Evolutionary conservation across 805 yeast species (phyloP), one percentile per base, ranked within the genome.

Genomic region (Helenozyma baotianmanensis): DNA sequence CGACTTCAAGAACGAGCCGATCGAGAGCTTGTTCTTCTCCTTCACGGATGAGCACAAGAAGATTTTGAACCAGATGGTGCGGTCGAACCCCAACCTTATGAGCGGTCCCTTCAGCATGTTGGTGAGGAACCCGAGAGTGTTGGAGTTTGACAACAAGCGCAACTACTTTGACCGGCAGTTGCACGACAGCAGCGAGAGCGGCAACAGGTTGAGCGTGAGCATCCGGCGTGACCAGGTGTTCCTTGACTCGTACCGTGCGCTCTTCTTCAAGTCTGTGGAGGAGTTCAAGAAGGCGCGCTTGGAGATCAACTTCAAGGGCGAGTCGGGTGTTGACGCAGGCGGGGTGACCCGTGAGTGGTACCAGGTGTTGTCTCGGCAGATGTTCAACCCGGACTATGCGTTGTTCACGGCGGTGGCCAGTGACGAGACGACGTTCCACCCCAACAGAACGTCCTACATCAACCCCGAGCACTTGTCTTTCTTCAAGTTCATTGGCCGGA

Each of bases 301-400:
- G 45, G 89, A 82, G 31, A 77, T 92, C 25, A 72, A 73, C n/a
- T 92, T 92, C 64, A 79, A 79, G 42, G 96, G 95, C 1, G 99
- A 92, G 58, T 82, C 82, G 34, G 99, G 97, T 46, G 85, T 92
- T 30, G 99, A 92, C 68, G 98, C 96, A 3, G 99, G 99, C 46
- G 99, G 99, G 25, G 80, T 92, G 11, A 85, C 97, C 0, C 71
- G 99, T 51, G 99, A 92, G 56, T 92, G 98, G 98, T 89, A 82
- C 51, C 97, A 89, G 54, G 95, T 89, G 4, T 60, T 92, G 29
- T 80, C 96, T 0, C 71, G 96, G 41, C 97, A 90, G 55, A 89
- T 92, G 86, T 87, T 92, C 62, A 88, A 90, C 54, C 94, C 97
- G 0, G 95, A 87, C 50, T 88, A 88, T 62, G 97, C 96, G 0